Conservation (phyloP, 805 yeast genomes). For the Nakazawaea holstii region DNA sequence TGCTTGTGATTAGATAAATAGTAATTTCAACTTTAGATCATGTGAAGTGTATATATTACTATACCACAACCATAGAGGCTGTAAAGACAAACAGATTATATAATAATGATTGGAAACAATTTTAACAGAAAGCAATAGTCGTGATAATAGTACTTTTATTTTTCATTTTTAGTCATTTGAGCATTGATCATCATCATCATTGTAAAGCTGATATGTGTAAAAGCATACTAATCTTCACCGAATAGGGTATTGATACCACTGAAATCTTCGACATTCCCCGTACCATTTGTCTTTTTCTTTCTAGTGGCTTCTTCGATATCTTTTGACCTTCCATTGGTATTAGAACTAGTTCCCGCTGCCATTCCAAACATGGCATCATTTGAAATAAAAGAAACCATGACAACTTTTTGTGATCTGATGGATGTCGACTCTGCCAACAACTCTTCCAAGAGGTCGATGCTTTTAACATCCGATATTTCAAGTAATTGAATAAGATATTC, state of each 20-base stretch:
- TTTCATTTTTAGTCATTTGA: too few species aligned
- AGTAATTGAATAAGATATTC: conserved; percentile 20
- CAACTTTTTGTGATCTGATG: conserved; percentile 73
- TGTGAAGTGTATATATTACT: too few species aligned
- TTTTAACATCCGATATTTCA: conserved; percentile 34
- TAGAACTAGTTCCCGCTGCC: conserved; percentile 34
- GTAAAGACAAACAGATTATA: too few species aligned
- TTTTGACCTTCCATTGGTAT: conserved; percentile 39
- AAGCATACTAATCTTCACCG: conserved; percentile 32
- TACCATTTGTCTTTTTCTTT: conserved; percentile 38
- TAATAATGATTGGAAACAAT: too few species aligned
- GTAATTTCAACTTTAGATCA: too few species aligned
- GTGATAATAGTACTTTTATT: too few species aligned
- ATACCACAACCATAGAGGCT: too few species aligned
- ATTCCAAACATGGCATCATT: conserved; percentile 47
- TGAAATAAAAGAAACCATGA: conserved; percentile 71
- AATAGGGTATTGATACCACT: conserved; percentile 57
- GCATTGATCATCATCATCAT: background rate
- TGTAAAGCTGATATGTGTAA: background rate
- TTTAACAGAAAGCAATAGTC: too few species aligned
- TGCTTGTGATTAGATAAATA: too few species aligned
- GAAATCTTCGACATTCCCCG: conserved; percentile 34
- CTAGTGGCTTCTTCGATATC: conserved; percentile 48
- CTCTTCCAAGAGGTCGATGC: conserved; percentile 58
- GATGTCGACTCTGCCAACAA: conserved; percentile 60